Evolutionary conservation across 495 filamentous ascomycete genomes (phyloP).

Genomic region (Choiromyces venosus): DNA sequence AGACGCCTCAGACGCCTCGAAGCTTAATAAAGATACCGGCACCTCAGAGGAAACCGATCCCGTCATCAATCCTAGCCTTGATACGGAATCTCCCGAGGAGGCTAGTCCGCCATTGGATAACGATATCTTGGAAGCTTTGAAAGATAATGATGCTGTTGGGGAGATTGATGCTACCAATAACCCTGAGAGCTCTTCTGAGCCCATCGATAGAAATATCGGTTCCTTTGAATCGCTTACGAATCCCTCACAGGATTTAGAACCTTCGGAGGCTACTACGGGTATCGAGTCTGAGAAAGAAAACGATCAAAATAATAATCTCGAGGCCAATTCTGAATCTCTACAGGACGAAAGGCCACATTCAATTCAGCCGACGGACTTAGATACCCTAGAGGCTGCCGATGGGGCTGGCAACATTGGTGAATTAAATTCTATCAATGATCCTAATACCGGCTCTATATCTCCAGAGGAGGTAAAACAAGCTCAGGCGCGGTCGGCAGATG

Average conservation of each 20-base stretch:
- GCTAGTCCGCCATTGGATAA: neutral
- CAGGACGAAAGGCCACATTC: neutral
- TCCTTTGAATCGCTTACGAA: neutral
- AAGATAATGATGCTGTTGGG: neutral
- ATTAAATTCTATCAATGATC: neutral
- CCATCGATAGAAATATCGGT: neutral
- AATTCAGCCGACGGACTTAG: neutral
- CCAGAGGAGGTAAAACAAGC: neutral
- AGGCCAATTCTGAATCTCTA: neutral
- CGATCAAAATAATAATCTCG: neutral
- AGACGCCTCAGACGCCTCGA: neutral
- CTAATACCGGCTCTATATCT: neutral
- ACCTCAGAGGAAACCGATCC: neutral
- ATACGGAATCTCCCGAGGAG: neutral
- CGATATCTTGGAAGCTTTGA: neutral
- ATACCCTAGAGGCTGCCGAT: neutral
- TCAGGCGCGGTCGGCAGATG: neutral
- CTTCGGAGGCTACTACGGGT: neutral
- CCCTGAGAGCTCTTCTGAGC: neutral
- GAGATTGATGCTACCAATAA: neutral
- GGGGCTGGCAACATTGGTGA: neutral
- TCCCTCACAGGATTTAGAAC: neutral
- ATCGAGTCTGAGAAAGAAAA: neutral
- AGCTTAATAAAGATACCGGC: neutral
- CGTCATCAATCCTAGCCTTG: neutral